A percentile compares a stretch with the other conserved stretches of the same genome.
Evolutionary conservation across 495 filamentous ascomycete species (phyloP).

Genomic region (Neurospora sp.): DNA sequence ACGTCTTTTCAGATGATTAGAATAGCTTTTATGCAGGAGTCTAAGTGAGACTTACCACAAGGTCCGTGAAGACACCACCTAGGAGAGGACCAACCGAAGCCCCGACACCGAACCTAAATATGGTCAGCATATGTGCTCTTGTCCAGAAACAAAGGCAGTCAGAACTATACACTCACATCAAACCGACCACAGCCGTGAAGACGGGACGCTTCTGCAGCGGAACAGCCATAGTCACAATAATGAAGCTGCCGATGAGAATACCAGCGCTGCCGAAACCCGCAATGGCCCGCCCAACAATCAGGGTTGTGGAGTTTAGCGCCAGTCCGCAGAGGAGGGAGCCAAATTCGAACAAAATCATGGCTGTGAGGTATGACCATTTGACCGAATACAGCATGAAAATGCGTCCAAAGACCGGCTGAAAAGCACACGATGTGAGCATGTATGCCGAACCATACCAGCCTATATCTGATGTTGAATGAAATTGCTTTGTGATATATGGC

Average conservation of each 20-base stretch:
- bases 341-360: conserved; percentile 36
- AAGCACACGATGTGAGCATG: conserved; percentile 32
- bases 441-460: conserved; percentile 51
- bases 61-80: conserved; percentile 46
- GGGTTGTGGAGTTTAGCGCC: conserved; percentile 37
- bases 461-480: conserved; percentile 36
- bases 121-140: conserved; percentile 30
- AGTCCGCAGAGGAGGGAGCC: conserved; percentile 48
- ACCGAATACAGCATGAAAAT: conserved; percentile 37
- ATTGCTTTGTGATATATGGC: conserved; percentile 33
- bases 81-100: conserved; percentile 32
- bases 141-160: neutral
- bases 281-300: conserved; percentile 50
- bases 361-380: conserved; percentile 32
- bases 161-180: conserved; percentile 8
- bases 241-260: conserved; percentile 28
- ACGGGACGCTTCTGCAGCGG: conserved; percentile 33
- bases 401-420: conserved; percentile 41
- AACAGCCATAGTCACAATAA: conserved; percentile 44
- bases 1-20: conserved; percentile 16
- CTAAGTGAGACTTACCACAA: conserved; percentile 9
- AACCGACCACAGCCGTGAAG: conserved; percentile 27
- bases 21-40: neutral
- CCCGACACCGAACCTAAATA: conserved; percentile 27
- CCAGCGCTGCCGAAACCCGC: conserved; percentile 42